phyloP scores from a whole-genome alignment of 2,329 filamentous ascomycete species.

The Arthrobotrys entomopaga region DNA sequence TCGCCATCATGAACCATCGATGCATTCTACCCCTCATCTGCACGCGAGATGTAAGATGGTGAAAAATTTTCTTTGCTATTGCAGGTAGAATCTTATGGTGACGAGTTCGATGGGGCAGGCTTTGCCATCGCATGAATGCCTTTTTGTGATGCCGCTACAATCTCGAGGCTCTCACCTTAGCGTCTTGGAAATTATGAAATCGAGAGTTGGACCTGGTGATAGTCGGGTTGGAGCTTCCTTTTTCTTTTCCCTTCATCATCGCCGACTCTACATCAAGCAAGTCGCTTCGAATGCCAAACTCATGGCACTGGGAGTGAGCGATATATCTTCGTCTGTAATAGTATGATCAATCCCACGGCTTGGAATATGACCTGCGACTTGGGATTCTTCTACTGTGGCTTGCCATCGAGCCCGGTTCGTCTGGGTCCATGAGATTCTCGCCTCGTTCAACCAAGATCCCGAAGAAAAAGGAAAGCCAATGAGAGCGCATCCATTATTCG shows the following conservation, averaged over 20 bases:
- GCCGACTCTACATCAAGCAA: constrained; percentile 48
- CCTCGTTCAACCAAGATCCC: constrained; percentile 21
- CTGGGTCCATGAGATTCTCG: constrained; percentile 36
- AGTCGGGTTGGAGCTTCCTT: constrained; percentile 26
- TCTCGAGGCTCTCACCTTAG: background rate
- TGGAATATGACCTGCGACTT: constrained; percentile 1
- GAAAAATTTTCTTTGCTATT: constrained; percentile 28
- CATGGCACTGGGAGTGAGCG: constrained; percentile 39
- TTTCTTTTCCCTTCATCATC: constrained; percentile 24
- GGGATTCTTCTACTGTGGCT: constrained; percentile 32
- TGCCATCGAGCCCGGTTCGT: constrained; percentile 20
- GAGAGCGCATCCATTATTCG: constrained; percentile 21
- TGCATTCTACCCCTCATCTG: constrained; percentile 42
- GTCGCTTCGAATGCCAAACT: constrained; percentile 29
- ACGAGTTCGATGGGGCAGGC: constrained; percentile 24
- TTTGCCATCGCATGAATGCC: constrained; percentile 37
- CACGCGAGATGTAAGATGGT: constrained; percentile 19
- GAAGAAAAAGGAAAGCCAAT: constrained; percentile 24
- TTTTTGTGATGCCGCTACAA: constrained; percentile 2
- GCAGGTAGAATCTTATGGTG: constrained; percentile 13
- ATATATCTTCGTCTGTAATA: constrained; percentile 34
- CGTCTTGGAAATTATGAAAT: constrained; percentile 11
- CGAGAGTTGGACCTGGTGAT: constrained; percentile 21
- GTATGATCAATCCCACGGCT: constrained; percentile 1
- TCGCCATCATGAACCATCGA: constrained; percentile 28